Evolutionary conservation across 305 asterid genomes (phyloP), one percentile per base, ranked within the genome.

Genomic region (Rubia balearica): DNA sequence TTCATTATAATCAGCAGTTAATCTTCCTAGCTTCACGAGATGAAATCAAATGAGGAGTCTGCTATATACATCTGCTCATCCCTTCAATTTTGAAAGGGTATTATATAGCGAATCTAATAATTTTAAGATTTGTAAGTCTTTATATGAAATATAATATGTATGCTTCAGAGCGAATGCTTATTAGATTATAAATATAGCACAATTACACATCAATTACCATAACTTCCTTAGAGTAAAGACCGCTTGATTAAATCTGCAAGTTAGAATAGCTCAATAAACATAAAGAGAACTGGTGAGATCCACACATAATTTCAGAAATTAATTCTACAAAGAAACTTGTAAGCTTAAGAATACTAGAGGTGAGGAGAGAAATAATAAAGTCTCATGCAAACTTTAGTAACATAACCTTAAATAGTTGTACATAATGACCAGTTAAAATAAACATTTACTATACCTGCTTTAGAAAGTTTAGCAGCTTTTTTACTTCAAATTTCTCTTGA

Each of bases 401-500:
- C 4, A 8, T 64, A 64, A 40, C 27, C 16, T 64, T 7, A 7
- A 64, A 22, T 61, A 19, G 43, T 61, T 19, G 0, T 61, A 61
- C 43, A 13, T 36, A 17, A 22, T 8, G 21, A 12, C 45, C 27
- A 64, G 27, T 8, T 8, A 43, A 10, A 43, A 65, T 1, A 41
- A n/a, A 8, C 53, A 43, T 41, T 57, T 22, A 69, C 36, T n/a
- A 42, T 68, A 94, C 97, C 97, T 91, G 97, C 84, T 91, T 94
- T 68, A 94, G 91, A 85, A 94, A 91, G 81, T 85, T 94, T 74
- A 84, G 88, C 11, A 89, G 90, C 86, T 86, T 94, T 80, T 91
- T 94, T 76, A 94, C 98, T 89, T 94, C 97, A 76, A 89, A 94
- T 82, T 89, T 94, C 86, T 91, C 96, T 85, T 93, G 98, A 74